These are phyloP conservation scores for Claviceps monticola DNA, from an alignment of 2,329 filamentous ascomycete genomes.

Conservation along the genomic window DNA sequence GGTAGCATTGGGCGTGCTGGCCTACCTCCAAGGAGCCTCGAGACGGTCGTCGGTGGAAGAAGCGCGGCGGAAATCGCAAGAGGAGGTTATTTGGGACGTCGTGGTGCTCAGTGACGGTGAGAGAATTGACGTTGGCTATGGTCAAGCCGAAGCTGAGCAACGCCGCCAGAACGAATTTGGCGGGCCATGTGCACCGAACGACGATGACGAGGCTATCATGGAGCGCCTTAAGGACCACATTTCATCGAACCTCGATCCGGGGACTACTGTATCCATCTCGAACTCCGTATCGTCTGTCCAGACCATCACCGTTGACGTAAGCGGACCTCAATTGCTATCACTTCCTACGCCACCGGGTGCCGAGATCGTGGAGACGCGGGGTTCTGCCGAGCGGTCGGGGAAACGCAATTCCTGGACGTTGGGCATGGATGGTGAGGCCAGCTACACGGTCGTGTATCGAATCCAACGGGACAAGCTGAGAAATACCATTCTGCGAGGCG, in stretches of 20 bases:
- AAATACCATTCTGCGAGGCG: conserved; percentile 25
- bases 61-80: conserved; percentile 28
- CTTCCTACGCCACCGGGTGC: conserved; percentile 43
- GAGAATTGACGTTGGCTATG: conserved; percentile 34
- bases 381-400: conserved; percentile 7
- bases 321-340: conserved; percentile 34
- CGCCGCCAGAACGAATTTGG: not conserved
- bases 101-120: conserved; percentile 46
- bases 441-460: conserved; percentile 45
- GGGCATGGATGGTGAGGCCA: conserved; percentile 15
- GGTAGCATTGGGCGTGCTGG: conserved; percentile 44
- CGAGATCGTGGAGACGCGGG: conserved; percentile 40
- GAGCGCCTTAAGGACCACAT: conserved; percentile 38
- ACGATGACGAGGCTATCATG: conserved; percentile 29
- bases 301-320: conserved; percentile 50
- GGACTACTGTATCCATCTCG: conserved; percentile 45
- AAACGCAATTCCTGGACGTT: conserved; percentile 5
- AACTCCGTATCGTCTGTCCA: conserved; percentile 46
- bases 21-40: conserved; percentile 46
- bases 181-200: not conserved
- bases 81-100: conserved; percentile 53
- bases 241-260: conserved; percentile 37
- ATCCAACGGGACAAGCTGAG: conserved; percentile 38
- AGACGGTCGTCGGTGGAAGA: conserved; percentile 37
- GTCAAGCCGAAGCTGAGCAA: conserved; percentile 18